phyloP scores from a whole-genome alignment of 805 yeast species.

The Metschnikowia lachancei region DNA sequence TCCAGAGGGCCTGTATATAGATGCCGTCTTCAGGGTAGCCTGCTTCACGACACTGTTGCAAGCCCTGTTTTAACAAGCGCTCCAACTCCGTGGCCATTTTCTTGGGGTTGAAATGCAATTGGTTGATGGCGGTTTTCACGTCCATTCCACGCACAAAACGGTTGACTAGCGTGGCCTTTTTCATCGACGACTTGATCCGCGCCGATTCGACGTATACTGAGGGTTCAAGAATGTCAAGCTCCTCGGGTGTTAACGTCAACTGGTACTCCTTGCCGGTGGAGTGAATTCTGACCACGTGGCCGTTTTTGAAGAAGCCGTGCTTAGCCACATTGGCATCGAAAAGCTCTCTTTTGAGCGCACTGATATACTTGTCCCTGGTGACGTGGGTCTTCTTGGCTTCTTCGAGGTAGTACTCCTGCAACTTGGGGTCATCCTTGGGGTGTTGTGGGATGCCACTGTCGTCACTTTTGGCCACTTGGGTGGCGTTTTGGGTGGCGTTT shows the following conservation, averaged over 20 bases:
- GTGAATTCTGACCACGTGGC: constrained; percentile 44
- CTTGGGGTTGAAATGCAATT: constrained; percentile 83
- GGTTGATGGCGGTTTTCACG: constrained; percentile 80
- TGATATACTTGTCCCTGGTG: constrained; percentile 52
- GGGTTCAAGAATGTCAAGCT: constrained; percentile 81
- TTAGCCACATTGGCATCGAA: constrained; percentile 58
- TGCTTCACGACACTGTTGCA: constrained; percentile 62
- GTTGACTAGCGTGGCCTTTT: constrained; percentile 78
- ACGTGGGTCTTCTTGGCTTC: constrained; percentile 45
- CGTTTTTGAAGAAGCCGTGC: constrained; percentile 69
- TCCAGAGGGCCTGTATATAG: constrained; percentile 82
- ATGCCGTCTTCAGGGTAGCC: constrained; percentile 59
- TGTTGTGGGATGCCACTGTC: constrained; percentile 12
- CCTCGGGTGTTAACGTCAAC: constrained; percentile 57
- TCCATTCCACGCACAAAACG: constrained; percentile 72
- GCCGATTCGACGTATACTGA: constrained; percentile 76
- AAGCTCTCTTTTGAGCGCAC: constrained; percentile 68
- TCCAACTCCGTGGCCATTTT: constrained; percentile 77
- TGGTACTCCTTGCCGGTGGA: constrained; percentile 49
- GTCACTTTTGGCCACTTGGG: constrained; percentile 8
- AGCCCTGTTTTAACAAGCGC: constrained; percentile 67
- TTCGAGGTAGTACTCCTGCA: constrained; percentile 50
- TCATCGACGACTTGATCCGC: constrained; percentile 83
- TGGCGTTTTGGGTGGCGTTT: neutral
- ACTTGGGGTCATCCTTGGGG: constrained; percentile 33